Evolutionary conservation across 345 rosid genomes (phyloP), one percentile per base, ranked within the genome.

Genomic region (Lumnitzera racemosa): DNA sequence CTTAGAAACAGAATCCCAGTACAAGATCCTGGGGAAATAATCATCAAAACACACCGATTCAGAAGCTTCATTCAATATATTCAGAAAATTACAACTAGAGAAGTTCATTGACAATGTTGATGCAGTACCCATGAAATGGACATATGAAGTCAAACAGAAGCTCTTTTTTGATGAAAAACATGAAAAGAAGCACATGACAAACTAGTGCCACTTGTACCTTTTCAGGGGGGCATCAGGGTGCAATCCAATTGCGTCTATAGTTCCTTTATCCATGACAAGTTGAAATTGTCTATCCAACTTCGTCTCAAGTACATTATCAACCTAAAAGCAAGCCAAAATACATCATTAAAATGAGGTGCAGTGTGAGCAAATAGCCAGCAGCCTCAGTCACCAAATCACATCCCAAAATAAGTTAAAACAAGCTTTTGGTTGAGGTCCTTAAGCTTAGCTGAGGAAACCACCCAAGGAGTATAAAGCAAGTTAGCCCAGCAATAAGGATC

Each of bases 211-310:
- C 36, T 14, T 56, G 67, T 75, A 94, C 99, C 97, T 94, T 83
- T 84, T 94, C 62, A 81, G 69, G 27, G 81, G 78, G 53, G 96
- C 99, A 69, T 90, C 97, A 17, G 99, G 99, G 72, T 94, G 97
- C 84, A 94, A 79, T 51, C 99, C 97, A 67, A 94, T 86, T 55
- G 97, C 99, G 80, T 94, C 99, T 49, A 94, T 72, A 46, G 99
- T 94, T 61, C 97, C 99, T 79, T 94, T 90, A 78, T 94, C 99
- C 80, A 94, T 79, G 67, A 90, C 96, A 70, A 90, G 89, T 70
- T 73, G 78, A 80, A 86, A 94, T 63, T 80, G 85, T 57, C 73
- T 74, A 47, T 81, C 83, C 70, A 90, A 51, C 61, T 90, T 94
- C 48, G 92, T 88, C 24, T 88, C 89, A 24, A 94, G 89, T 74